Conservation (phyloP, 768 basidiomycete species). For the Gloeophyllum trabeum region DNA sequence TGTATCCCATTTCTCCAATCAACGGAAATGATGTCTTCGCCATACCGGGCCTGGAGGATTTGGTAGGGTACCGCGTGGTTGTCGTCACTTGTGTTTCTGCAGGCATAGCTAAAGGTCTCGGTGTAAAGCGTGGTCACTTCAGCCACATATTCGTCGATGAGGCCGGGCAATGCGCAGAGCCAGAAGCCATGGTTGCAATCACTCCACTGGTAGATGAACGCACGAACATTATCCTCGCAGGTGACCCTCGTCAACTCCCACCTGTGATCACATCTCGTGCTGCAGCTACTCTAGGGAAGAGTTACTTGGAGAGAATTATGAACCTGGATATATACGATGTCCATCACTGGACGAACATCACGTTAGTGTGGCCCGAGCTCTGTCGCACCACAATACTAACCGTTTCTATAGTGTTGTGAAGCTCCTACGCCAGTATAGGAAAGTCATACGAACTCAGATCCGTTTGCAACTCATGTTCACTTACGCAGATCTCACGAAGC, state of each 20-base stretch:
- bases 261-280: constrained; percentile 22
- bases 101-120: constrained; percentile 33
- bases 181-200: constrained; percentile 38
- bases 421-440: constrained; percentile 46
- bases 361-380: constrained; percentile 15
- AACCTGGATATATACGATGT: constrained; percentile 16
- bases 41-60: constrained; percentile 26
- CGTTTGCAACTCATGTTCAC: too few species aligned
- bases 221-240: constrained; percentile 25
- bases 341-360: constrained; percentile 11
- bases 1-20: constrained; percentile 10
- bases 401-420: constrained; percentile 36
- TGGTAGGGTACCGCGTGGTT: constrained; percentile 38
- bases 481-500: constrained; percentile 42
- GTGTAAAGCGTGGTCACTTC: constrained; percentile 41
- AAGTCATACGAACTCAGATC: too few species aligned
- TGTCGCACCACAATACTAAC: background rate
- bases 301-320: constrained; percentile 27
- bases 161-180: constrained; percentile 53
- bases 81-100: constrained; percentile 49
- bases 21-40: constrained; percentile 26
- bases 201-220: constrained; percentile 17
- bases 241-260: constrained; percentile 25
- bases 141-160: constrained; percentile 55
- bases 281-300: constrained; percentile 16